Percentiles rank a stretch among this genome's conserved stretches.
Conservation (phyloP, 2,329 filamentous ascomycete species). For the Fusarium luffae region DNA sequence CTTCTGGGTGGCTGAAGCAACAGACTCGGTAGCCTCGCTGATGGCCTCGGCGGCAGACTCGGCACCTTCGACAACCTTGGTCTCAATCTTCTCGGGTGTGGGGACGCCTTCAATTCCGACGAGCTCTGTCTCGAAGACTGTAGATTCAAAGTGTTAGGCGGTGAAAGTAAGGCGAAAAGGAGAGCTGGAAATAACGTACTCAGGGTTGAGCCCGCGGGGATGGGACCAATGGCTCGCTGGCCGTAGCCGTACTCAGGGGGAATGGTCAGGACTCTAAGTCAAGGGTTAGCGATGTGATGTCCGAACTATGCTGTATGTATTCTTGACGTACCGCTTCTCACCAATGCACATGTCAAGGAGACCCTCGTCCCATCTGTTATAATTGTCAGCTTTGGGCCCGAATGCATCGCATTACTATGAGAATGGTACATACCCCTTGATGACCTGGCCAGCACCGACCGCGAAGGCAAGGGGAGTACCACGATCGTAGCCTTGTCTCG, state of each 20-base stretch:
- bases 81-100: slow-evolving; percentile 52
- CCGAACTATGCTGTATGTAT: background rate
- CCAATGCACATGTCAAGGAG: slow-evolving; percentile 95
- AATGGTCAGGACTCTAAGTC: slow-evolving; percentile 79
- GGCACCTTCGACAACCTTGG: slow-evolving; percentile 42
- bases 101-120: slow-evolving; percentile 82
- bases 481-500: slow-evolving; percentile 73
- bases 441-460: slow-evolving; percentile 84
- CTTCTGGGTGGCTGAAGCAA: slow-evolving; percentile 51
- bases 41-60: slow-evolving; percentile 42
- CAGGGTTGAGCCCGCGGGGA: slow-evolving; percentile 83
- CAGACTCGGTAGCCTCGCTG: slow-evolving; percentile 55
- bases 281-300: slow-evolving; percentile 22
- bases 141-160: slow-evolving; percentile 30
- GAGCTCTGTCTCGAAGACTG: slow-evolving; percentile 92
- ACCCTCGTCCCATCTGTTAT: slow-evolving; percentile 83
- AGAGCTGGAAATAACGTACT: slow-evolving; percentile 58
- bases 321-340: slow-evolving; percentile 74
- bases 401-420: slow-evolving; percentile 11
- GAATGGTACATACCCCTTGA: slow-evolving; percentile 74
- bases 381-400: slow-evolving; percentile 33
- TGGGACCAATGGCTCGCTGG: slow-evolving; percentile 78
- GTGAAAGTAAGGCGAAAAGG: slow-evolving; percentile 20
- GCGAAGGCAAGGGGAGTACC: slow-evolving; percentile 80
- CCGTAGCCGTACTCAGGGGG: slow-evolving; percentile 90